Conservation (phyloP, 2,329 filamentous ascomycete species). For the Ceratocystis ficicola region DNA sequence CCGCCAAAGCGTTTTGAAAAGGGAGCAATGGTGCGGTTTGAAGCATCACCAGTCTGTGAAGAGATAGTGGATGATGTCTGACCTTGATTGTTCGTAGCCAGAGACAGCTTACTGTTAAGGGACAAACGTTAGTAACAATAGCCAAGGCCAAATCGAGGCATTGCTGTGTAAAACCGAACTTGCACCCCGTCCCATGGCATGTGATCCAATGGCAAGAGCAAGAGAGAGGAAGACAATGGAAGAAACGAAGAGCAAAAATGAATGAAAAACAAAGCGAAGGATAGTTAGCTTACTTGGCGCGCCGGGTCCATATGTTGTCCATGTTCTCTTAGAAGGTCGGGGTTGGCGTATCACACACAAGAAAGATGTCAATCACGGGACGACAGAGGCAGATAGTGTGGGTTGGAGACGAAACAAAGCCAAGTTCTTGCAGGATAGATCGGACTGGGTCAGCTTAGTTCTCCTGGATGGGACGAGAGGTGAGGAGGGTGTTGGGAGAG, state of each 20-base stretch:
- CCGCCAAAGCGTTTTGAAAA: constrained; percentile 64
- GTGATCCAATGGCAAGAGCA: neutral
- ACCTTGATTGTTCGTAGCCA: constrained; percentile 58
- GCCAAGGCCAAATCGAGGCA: neutral
- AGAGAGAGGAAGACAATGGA: neutral
- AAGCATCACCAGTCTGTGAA: constrained; percentile 37
- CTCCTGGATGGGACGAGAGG: neutral
- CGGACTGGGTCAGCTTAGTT: neutral
- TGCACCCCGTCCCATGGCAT: neutral
- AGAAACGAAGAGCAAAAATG: neutral
- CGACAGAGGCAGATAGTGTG: constrained; percentile 23
- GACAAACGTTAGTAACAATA: neutral
- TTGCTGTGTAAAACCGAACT: no score
- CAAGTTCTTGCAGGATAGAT: constrained; percentile 10
- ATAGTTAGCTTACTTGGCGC: constrained; percentile 56
- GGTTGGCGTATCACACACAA: constrained; percentile 29
- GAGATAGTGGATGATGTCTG: constrained; percentile 39
- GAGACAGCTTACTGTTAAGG: constrained; percentile 64
- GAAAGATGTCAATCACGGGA: neutral
- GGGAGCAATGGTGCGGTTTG: constrained; percentile 48
- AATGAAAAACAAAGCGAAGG: constrained; percentile 15
- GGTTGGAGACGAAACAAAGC: constrained; percentile 22
- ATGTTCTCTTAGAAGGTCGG: constrained; percentile 29
- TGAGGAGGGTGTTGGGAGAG: neutral
- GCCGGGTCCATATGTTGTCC: constrained; percentile 65